These are phyloP conservation scores for Xylaria acuta DNA, from an alignment of 495 filamentous ascomycete species.

Conservation along the genomic window DNA sequence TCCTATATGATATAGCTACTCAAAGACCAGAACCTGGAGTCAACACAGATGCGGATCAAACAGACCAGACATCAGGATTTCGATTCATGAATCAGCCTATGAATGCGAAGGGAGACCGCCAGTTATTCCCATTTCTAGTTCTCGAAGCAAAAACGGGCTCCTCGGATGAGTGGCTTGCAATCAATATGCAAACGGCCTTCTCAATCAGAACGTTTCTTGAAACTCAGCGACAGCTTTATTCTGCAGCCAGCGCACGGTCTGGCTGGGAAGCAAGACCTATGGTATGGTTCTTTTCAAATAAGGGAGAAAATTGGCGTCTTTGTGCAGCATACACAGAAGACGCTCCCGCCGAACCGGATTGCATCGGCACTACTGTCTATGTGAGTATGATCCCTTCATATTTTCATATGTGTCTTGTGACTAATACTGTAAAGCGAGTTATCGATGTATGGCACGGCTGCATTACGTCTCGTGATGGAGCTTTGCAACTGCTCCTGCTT, in stretches of 20 bases:
- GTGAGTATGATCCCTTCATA: too few relatives aligned
- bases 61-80: too few relatives aligned
- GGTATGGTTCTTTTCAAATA: constrained; percentile 36
- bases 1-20: neutral
- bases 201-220: neutral
- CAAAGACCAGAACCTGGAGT: neutral
- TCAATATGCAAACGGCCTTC: neutral
- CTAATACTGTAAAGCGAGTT: constrained; percentile 11
- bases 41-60: too few relatives aligned
- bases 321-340: constrained; percentile 6
- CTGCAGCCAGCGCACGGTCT: neutral
- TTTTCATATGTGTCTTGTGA: neutral
- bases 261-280: constrained; percentile 23
- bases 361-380: too few relatives aligned
- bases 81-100: neutral
- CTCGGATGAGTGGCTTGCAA: neutral
- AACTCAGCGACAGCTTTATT: neutral
- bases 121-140: neutral
- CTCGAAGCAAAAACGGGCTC: neutral
- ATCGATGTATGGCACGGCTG: constrained; percentile 35
- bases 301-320: constrained; percentile 32
- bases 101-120: neutral
- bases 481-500: constrained; percentile 40
- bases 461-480: constrained; percentile 32
- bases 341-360: neutral